These are phyloP conservation scores for Pythium volutum DNA, from an alignment of 352 stramenopile genomes.

Conservation along the genomic window DNA sequence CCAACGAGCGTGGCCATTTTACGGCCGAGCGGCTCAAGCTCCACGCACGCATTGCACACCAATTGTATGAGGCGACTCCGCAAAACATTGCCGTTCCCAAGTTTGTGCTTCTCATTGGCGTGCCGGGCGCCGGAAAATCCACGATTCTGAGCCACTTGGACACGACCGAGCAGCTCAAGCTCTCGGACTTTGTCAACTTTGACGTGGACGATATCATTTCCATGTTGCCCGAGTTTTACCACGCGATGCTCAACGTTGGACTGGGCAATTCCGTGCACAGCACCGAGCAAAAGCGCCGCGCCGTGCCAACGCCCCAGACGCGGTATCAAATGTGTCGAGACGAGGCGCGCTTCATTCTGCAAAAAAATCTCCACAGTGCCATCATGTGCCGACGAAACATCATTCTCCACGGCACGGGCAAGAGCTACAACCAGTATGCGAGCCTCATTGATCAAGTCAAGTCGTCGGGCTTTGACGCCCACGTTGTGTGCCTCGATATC, in stretches of 20 bases:
- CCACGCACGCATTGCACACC: constrained; percentile 71
- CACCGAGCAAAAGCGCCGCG: constrained; percentile 3
- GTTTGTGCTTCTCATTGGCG: constrained; percentile 69
- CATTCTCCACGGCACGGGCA: constrained; percentile 75
- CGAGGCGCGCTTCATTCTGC: constrained; percentile 78
- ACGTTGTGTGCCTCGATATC: constrained; percentile 79
- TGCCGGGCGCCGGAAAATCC: constrained; percentile 68
- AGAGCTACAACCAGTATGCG: constrained; percentile 67
- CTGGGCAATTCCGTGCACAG: constrained; percentile 50
- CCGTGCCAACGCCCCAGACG: constrained; percentile 47
- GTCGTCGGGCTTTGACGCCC: constrained; percentile 57
- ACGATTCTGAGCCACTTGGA: constrained; percentile 77
- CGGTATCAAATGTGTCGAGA: constrained; percentile 79
- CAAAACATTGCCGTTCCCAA: constrained; percentile 52
- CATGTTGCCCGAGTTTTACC: constrained; percentile 76
- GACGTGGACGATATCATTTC: constrained; percentile 80
- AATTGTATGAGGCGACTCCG: constrained; percentile 56
- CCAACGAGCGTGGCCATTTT: constrained; percentile 58
- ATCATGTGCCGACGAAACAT: constrained; percentile 81
- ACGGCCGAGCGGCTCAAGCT: constrained; percentile 54
- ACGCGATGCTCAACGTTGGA: constrained; percentile 80
- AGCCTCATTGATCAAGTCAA: constrained; percentile 65
- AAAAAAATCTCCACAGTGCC: constrained; percentile 70
- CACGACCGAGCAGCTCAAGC: constrained; percentile 55
- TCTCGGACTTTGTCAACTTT: constrained; percentile 83